Conservation (phyloP, 2,329 filamentous ascomycete genomes). For the Ceratocystis eucalypticola region DNA sequence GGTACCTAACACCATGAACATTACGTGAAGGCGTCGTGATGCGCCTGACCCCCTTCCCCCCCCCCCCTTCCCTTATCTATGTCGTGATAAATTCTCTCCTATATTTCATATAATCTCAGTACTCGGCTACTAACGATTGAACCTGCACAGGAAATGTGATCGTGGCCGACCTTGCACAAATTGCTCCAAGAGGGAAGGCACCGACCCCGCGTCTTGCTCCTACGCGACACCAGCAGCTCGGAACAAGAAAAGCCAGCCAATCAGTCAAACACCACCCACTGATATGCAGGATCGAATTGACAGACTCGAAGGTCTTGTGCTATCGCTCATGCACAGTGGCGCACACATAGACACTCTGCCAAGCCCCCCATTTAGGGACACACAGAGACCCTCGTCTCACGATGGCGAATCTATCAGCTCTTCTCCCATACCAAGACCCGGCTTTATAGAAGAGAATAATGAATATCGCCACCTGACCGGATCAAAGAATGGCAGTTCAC, state of each 20-base stretch:
- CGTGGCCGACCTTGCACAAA: slow-evolving; percentile 84
- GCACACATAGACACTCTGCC: slow-evolving; percentile 33
- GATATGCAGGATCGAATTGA: slow-evolving; percentile 99
- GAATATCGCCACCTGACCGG: slow-evolving; percentile 24
- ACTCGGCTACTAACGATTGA: not conserved
- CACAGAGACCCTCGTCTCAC: not conserved
- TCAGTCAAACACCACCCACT: slow-evolving; percentile 51
- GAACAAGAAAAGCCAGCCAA: slow-evolving; percentile 56
- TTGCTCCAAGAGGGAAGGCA: slow-evolving; percentile 79
- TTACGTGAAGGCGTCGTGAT: no score
- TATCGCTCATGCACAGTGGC: slow-evolving; percentile 88
- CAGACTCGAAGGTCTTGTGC: slow-evolving; percentile 76
- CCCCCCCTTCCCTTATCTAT: no score
- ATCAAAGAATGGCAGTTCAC: slow-evolving; percentile 44
- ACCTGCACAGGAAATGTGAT: slow-evolving; percentile 65
- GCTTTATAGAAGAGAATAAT: slow-evolving; percentile 19
- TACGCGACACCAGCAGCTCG: slow-evolving; percentile 61
- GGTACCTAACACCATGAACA: no score
- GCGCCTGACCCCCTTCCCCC: no score
- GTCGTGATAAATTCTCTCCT: no score
- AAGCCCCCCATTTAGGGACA: not conserved
- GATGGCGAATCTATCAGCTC: not conserved
- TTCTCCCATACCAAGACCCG: slow-evolving; percentile 3
- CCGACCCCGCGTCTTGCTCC: slow-evolving; percentile 65
- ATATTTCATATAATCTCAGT: not conserved